A percentile compares a stretch with the other conserved stretches of the same genome.
Conservation (phyloP, 306 rosid genomes). For the Ammopiptanthus mongolicus region DNA sequence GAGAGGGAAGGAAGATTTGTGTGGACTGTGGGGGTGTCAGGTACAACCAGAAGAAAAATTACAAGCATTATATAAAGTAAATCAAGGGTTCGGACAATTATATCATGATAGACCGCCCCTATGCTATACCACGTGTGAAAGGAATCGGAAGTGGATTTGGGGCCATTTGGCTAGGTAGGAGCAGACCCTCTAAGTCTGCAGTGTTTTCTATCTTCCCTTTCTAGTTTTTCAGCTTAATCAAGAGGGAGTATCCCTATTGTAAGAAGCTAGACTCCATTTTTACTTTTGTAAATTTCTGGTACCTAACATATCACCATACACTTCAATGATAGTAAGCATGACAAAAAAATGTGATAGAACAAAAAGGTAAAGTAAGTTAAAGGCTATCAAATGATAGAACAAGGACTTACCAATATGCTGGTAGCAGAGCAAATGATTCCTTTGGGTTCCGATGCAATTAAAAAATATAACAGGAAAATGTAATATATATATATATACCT, state of each 20-base stretch:
- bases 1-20: not conserved
- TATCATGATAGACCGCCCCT: too few species aligned
- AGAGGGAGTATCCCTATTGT: too few species aligned
- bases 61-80: not conserved
- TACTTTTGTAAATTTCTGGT: too few species aligned
- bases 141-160: too few species aligned
- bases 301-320: not conserved
- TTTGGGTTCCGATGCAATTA: not conserved
- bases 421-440: not conserved
- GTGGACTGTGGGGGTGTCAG: not conserved
- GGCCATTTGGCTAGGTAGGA: too few species aligned
- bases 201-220: too few species aligned
- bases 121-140: too few species aligned
- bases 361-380: not conserved
- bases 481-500: conserved; percentile 40
- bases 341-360: not conserved
- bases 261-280: too few species aligned
- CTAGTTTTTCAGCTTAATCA: too few species aligned
- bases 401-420: not conserved
- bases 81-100: not conserved
- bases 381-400: not conserved
- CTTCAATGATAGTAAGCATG: not conserved
- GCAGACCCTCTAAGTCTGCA: too few species aligned
- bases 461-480: not conserved
- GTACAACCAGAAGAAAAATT: conserved; percentile 5